Evolutionary conservation across 1,139 yeast species (phyloP), one percentile per base, ranked within the genome.

Genomic region (Yamadazyma atmosphaerica): DNA sequence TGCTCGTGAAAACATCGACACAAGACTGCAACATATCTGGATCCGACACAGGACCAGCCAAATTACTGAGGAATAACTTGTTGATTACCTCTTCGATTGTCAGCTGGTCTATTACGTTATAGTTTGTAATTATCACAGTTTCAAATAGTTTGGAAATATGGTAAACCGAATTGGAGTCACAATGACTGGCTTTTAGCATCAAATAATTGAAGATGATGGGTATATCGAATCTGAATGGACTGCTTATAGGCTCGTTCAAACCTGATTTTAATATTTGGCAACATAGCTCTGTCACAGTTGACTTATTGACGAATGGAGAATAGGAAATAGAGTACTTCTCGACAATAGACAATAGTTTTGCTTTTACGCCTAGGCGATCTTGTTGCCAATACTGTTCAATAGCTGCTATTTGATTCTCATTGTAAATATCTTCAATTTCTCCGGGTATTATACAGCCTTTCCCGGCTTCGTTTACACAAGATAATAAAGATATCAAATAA

Each of bases 401-500:
- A 4, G 43, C 28, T 8, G 35, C 32, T 15, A 52, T 36, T 33
- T 63, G 63, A 12, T 60, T 61, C 9, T 55, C 60, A 7, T 63
- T 56, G 37, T 63, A 61, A 34, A 61, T 60, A 13, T 68, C 73
- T 12, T 74, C 77, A 11, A 65, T 51, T 18, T 81, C 87, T 31
- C 77, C 85, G 0, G 86, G 81, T 4, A 77, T 56, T 34, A 73
- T 71, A 47, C 84, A 61, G 0, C 90, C 88, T 41, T 79, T 82
- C 0, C 89, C 92, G 11, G 86, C 62, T 40, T 83, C 86, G 15
- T 72, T 71, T 0, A 87, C 58, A 54, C 89, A 85, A 8, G 76
- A 63, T 22, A 86, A 61, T 33, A 86, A 58, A 25, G 88, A 80
- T 4, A 68, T 48, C 3, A 74, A 52, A 44, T 81, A 80, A 10